Base-by-base conservation (phyloP, 75 land plant species). In the Picea sitchensis region DNA sequence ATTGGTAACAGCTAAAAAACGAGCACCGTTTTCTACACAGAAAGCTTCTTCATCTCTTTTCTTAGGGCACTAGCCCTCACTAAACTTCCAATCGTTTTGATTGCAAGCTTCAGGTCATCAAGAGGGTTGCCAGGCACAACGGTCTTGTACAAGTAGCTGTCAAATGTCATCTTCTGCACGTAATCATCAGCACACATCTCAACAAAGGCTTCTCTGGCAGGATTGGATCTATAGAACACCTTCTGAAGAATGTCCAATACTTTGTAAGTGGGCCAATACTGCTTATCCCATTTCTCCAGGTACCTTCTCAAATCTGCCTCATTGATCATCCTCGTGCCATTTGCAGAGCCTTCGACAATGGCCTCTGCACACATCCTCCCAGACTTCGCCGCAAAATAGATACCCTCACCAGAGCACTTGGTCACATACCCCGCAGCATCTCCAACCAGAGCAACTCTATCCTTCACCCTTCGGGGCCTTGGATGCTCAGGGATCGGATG, bases 381-480 rank as follows among this genome's bases (percentile, higher is more conserved):
- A 14, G 94, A 91, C 82, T 96, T 96, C 9, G 98, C 99, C 26
- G 98, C 98, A 62, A 96, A 96, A 77, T 96, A 95, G 15, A 96
- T 96, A 34, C 99, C 99, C 72, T 96, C 98, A 2, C 98, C 96
- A 4, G 96, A 90, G 82, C 98, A 96, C 79, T 90, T 92, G 12
- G 98, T 96, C 59, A 96, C 94, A 81, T 96, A 96, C n/a, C 99
- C 98, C 2, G 98, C 99, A 12, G 99, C 99, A 78, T 94, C 99
- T 0, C 99, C 99, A 14, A 96, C 93, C 59, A 96, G 79, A 2
- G 98, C 99, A 65, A 86, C 98, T 54, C 99, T 78, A 13, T 87
- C 91, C 65, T 76, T 63, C 0, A 93, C 93, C 41, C 99, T 77
- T 30, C 94, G 73, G 1, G 98, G 91, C 32, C 99, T 78, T 0